Conservation (phyloP, 2,329 filamentous ascomycete genomes). For the Sarocladium kiliense region DNA sequence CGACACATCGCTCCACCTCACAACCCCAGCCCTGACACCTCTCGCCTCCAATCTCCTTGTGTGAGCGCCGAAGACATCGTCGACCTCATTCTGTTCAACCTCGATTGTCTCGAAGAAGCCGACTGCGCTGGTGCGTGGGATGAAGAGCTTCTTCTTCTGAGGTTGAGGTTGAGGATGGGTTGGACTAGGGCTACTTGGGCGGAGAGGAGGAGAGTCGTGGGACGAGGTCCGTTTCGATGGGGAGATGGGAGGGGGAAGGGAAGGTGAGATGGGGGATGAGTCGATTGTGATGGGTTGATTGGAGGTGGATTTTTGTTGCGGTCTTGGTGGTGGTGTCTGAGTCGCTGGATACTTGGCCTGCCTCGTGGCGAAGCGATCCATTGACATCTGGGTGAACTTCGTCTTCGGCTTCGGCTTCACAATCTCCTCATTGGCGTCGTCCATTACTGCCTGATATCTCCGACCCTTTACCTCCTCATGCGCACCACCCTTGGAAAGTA, state of each 20-base stretch:
- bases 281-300: constrained; percentile 8
- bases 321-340: constrained; percentile 11
- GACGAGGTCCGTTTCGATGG: background rate
- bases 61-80: background rate
- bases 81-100: constrained; percentile 3
- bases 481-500: constrained; percentile 13
- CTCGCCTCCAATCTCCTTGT: background rate
- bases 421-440: constrained; percentile 15
- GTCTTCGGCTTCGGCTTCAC: constrained; percentile 9
- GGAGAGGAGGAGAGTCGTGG: background rate
- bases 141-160: constrained; percentile 31
- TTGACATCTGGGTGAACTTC: constrained; percentile 25
- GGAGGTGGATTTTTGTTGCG: constrained; percentile 1
- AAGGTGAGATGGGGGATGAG: constrained; percentile 9
- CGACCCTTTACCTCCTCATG: constrained; percentile 9
- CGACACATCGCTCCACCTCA: constrained; percentile 11
- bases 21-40: background rate
- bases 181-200: constrained; percentile 13
- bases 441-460: constrained; percentile 10
- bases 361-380: constrained; percentile 22
- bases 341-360: constrained; percentile 2
- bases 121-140: constrained; percentile 28
- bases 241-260: background rate
- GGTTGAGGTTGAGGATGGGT: background rate
- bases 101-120: constrained; percentile 32